Evolutionary conservation across 2,329 filamentous ascomycete genomes (phyloP).

Genomic region (Fusarium sp.): DNA sequence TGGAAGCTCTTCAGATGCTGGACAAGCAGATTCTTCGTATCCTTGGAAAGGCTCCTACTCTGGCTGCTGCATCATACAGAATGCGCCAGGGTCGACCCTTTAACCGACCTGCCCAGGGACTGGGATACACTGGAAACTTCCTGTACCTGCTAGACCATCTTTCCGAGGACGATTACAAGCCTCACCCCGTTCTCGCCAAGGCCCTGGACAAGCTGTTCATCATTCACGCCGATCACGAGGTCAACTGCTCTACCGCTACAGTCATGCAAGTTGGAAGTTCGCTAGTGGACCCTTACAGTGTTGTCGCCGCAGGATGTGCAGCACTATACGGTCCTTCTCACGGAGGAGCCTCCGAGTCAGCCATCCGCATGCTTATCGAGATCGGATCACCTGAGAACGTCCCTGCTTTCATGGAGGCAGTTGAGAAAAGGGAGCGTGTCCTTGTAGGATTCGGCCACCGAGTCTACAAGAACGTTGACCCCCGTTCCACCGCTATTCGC

Average conservation of each 20-base stretch:
- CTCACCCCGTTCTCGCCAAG: slow-evolving; percentile 62
- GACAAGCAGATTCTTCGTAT: slow-evolving; percentile 66
- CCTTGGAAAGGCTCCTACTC: slow-evolving; percentile 63
- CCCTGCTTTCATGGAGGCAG: slow-evolving; percentile 61
- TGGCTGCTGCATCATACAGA: slow-evolving; percentile 63
- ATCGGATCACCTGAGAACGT: slow-evolving; percentile 64
- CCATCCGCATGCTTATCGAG: slow-evolving; percentile 65
- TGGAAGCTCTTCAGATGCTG: slow-evolving; percentile 56
- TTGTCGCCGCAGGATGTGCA: slow-evolving; percentile 64
- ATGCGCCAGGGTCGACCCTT: slow-evolving; percentile 65
- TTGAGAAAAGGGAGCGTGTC: slow-evolving; percentile 62
- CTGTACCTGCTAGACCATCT: slow-evolving; percentile 65
- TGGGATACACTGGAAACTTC: slow-evolving; percentile 67
- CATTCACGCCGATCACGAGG: slow-evolving; percentile 69
- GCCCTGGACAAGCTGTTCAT: slow-evolving; percentile 66
- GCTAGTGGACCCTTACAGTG: slow-evolving; percentile 66
- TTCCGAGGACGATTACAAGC: slow-evolving; percentile 59
- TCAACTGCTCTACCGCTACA: slow-evolving; percentile 68
- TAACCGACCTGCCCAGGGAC: slow-evolving; percentile 59
- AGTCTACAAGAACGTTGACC: slow-evolving; percentile 66
- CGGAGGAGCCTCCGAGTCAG: slow-evolving; percentile 69
- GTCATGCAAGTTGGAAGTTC: slow-evolving; percentile 67
- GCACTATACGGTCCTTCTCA: slow-evolving; percentile 68
- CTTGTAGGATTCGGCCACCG: slow-evolving; percentile 68
- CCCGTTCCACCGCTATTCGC: slow-evolving; percentile 62